Evolutionary conservation across 768 basidiomycete genomes (phyloP), one percentile per base, ranked within the genome.

Genomic region (Daedaleopsis nitida): DNA sequence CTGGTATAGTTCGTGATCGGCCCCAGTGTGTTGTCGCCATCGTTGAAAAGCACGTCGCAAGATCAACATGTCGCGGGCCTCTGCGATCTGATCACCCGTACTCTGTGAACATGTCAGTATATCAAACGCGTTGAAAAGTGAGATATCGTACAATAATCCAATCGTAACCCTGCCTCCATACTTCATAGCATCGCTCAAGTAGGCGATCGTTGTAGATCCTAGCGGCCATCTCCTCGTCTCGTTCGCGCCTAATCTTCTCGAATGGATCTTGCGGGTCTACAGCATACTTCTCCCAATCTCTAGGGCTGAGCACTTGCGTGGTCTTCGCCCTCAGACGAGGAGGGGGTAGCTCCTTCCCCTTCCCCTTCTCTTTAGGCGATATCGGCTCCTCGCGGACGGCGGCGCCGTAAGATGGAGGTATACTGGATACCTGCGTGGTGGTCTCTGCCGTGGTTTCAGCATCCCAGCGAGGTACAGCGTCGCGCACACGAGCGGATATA

Each of bases 231-330:
- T 81, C 77, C 68, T 92, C 87, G 64, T 91, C 85, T 66, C 84
- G 83, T 49, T 83, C 80, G 79, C 88, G 83, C 68, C 82, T 80
- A 37, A 92, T 86, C 63, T 86, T 90, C 65, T 86, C 86, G 89
- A 91, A 94, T 0, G 87, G 87, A 59, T 90, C 87, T 57, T 88
- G 84, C 68, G 88, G 84, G 66, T 89, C 86, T 19, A 86, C 73
- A 32, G 27, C n/a, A 79, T 75, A 64, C 77, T 83, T 13, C 77
- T 80, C 65, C 75, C 27, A 32, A 32, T 32, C 27, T 32, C 27
- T 32, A 7, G 27, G 27, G 7, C 27, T 7, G 27, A 32, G 27
- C 27, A 32, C 27, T 32, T 32, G 27, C 27, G 27, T 32, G 27
- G 27, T 32, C 27, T 32, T 32, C 7, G 4, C 27, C 27, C 27